phyloP scores from a whole-genome alignment of 306 rosid species.

The Cercis canadensis region DNA sequence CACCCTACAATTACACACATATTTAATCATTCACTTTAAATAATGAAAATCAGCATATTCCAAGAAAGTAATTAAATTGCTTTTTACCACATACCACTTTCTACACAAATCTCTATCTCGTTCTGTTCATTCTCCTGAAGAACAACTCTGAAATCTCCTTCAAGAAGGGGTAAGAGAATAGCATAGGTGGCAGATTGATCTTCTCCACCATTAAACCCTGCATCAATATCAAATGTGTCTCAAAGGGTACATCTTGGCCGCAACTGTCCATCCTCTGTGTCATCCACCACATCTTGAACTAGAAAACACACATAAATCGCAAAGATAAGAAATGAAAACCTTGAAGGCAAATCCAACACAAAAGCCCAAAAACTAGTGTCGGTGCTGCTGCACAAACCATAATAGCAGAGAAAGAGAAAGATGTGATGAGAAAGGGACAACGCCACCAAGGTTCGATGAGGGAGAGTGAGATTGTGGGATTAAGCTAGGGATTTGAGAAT shows the following conservation, averaged over 20 bases:
- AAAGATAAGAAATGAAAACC: too few relatives aligned
- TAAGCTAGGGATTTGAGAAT: too few relatives aligned
- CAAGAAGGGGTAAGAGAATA: slow-evolving; percentile 84
- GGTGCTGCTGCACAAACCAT: too few relatives aligned
- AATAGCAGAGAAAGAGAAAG: too few relatives aligned
- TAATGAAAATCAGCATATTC: neutral
- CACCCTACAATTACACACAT: slow-evolving; percentile 60
- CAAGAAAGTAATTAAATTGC: neutral
- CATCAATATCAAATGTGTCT: slow-evolving; percentile 71
- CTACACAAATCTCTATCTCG: slow-evolving; percentile 89
- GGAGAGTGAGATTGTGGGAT: too few relatives aligned
- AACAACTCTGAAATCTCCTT: slow-evolving; percentile 91
- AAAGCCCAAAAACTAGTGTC: too few relatives aligned
- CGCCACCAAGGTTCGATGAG: too few relatives aligned
- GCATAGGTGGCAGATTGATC: slow-evolving; percentile 58
- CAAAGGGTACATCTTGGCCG: slow-evolving; percentile 78
- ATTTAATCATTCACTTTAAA: slow-evolving; percentile 7
- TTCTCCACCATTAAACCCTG: slow-evolving; percentile 38
- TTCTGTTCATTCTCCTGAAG: slow-evolving; percentile 85
- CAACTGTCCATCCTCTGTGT: slow-evolving; percentile 83
- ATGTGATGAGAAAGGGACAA: too few relatives aligned
- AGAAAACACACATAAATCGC: slow-evolving; percentile 81
- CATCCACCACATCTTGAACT: slow-evolving; percentile 99
- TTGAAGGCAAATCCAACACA: too few relatives aligned
- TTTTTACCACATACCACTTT: slow-evolving; percentile 66